These are phyloP conservation scores for Ustilago shanxiensis DNA, from an alignment of 1,284 basidiomycete genomes.

Conservation along the genomic window DNA sequence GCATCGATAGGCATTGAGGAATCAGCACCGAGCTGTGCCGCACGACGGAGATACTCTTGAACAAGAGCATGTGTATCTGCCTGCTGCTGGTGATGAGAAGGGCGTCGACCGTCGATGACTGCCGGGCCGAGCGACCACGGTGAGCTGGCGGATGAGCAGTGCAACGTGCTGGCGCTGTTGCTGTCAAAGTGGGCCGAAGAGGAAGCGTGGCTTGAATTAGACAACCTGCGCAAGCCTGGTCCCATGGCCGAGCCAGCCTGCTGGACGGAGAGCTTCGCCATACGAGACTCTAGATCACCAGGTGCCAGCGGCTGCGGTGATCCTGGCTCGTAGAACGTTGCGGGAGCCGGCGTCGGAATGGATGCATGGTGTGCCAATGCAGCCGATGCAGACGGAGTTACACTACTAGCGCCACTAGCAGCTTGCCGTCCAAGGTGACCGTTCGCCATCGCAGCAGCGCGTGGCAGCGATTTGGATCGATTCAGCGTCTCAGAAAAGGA, in stretches of 20 bases:
- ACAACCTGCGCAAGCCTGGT: slow-evolving; percentile 19
- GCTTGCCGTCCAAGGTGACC: slow-evolving; percentile 8
- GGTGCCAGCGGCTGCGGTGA: slow-evolving; percentile 20
- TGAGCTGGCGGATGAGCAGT: slow-evolving; percentile 43
- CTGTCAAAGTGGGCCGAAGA: slow-evolving; percentile 46
- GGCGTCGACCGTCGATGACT: slow-evolving; percentile 6
- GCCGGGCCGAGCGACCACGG: slow-evolving; percentile 39
- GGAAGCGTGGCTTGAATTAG: slow-evolving; percentile 37
- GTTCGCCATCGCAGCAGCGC: slow-evolving; percentile 31
- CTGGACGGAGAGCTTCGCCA: slow-evolving; percentile 38
- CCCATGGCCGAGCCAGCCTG: slow-evolving; percentile 13
- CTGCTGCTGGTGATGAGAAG: slow-evolving; percentile 29
- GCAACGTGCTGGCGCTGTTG: slow-evolving; percentile 36
- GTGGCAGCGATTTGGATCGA: slow-evolving; percentile 56
- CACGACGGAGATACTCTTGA: slow-evolving; percentile 46
- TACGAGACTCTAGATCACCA: slow-evolving; percentile 36
- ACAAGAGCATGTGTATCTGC: slow-evolving; percentile 44
- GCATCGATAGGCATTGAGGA: slow-evolving; percentile 14
- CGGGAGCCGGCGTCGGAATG: slow-evolving; percentile 17
- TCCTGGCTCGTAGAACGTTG: slow-evolving; percentile 25
- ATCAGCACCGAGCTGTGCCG: slow-evolving; percentile 24
- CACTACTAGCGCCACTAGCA: background rate
- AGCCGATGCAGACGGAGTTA: slow-evolving; percentile 1
- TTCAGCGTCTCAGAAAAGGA: slow-evolving; percentile 59
- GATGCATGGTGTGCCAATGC: slow-evolving; percentile 13